Percentiles rank a stretch among this genome's conserved stretches.
These are phyloP conservation scores for Gaultheria prostrata DNA, from an alignment of 148 eudicot species.

Conservation along the genomic window DNA sequence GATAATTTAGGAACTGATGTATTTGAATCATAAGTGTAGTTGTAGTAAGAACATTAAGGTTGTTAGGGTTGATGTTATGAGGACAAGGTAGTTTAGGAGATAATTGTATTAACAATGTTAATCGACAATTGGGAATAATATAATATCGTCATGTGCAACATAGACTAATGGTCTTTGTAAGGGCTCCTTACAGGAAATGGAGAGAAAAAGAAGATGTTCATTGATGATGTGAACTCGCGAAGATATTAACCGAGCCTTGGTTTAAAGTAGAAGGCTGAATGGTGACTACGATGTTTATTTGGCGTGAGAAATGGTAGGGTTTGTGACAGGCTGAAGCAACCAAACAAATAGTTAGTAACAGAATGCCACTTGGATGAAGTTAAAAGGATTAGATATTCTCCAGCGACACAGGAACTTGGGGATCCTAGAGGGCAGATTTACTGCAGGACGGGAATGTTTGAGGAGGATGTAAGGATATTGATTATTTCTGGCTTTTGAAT, in stretches of 20 bases:
- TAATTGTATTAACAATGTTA: neutral
- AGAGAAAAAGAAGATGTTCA: neutral
- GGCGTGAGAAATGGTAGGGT: too few relatives aligned
- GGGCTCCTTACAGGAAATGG: neutral
- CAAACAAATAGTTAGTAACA: neutral
- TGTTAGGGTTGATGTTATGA: neutral
- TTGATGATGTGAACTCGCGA: too few relatives aligned
- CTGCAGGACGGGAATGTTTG: neutral
- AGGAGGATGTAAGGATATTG: neutral
- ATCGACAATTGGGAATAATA: neutral
- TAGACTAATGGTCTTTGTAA: neutral
- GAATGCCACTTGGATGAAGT: neutral
- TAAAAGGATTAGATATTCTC: neutral
- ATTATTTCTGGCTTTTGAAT: neutral
- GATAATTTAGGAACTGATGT: neutral
- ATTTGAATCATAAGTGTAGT: neutral
- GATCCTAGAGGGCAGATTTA: neutral
- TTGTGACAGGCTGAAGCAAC: neutral
- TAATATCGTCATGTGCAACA: neutral
- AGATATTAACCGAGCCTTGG: too few relatives aligned
- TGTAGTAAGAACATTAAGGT: neutral
- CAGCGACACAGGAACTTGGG: neutral
- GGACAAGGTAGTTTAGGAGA: neutral
- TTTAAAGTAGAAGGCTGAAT: too few relatives aligned
- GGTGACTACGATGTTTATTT: too few relatives aligned